Conservation (phyloP, 1,284 basidiomycete species). For the Trichosporon sp. region DNA sequence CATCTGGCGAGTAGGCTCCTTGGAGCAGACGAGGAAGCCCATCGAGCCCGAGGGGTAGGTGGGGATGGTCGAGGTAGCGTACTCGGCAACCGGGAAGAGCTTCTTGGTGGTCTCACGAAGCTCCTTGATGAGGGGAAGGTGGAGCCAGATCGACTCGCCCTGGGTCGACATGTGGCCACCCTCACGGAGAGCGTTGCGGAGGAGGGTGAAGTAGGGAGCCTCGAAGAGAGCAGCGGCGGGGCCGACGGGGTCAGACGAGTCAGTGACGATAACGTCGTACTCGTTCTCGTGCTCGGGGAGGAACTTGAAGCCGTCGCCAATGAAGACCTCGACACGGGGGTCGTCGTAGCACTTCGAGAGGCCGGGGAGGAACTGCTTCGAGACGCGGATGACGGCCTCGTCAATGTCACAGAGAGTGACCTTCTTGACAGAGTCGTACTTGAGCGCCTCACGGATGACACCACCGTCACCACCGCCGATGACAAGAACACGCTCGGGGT, state of each 20-base stretch:
- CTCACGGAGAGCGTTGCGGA: conserved; percentile 80
- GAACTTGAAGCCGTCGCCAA: conserved; percentile 98
- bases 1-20: conserved; percentile 65
- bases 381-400: conserved; percentile 94
- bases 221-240: conserved; percentile 93
- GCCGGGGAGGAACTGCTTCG: conserved; percentile 85
- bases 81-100: conserved; percentile 81
- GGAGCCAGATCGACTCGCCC: conserved; percentile 93
- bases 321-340: conserved; percentile 77
- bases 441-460: conserved; percentile 94
- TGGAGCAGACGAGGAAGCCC: conserved; percentile 88
- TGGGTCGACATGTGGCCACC: conserved; percentile 95
- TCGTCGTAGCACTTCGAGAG: conserved; percentile 84
- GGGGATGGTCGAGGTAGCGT: conserved; percentile 94
- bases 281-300: conserved; percentile 79
- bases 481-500: conserved; percentile 92
- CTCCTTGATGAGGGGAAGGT: conserved; percentile 79
- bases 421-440: conserved; percentile 84
- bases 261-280: conserved; percentile 98
- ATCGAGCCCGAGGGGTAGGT: conserved; percentile 98
- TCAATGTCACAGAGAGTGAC: conserved; percentile 98
- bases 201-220: conserved; percentile 93
- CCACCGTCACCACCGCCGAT: conserved; percentile 96
- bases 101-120: conserved; percentile 67
- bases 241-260: conserved; percentile 97